Conservation (phyloP, 139 green algal genomes). For the Ettlia oleoabundans region DNA sequence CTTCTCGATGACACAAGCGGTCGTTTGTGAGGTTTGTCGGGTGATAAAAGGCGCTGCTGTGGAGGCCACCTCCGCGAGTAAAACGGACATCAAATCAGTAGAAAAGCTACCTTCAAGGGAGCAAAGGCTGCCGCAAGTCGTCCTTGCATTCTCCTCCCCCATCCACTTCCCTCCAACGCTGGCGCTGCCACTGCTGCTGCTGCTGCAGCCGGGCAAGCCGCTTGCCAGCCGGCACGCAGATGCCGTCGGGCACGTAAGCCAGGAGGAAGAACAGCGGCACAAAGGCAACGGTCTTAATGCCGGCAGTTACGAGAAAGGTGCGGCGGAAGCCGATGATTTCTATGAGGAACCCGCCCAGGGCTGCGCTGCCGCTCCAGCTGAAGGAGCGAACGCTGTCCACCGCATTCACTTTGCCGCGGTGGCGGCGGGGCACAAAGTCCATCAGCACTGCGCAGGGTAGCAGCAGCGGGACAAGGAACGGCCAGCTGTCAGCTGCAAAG, state of each 20-base stretch:
- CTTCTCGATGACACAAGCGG: too few relatives aligned
- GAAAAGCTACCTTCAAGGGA: too few relatives aligned
- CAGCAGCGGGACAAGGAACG: neutral
- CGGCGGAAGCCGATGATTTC: slow-evolving; percentile 44
- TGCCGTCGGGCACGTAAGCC: slow-evolving; percentile 27
- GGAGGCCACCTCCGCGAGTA: too few relatives aligned
- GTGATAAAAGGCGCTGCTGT: too few relatives aligned
- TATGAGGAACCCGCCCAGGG: slow-evolving; percentile 58
- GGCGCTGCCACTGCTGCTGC: neutral
- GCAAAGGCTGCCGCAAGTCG: slow-evolving; percentile 12
- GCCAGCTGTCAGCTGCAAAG: neutral
- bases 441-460: slow-evolving; percentile 43
- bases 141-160: neutral
- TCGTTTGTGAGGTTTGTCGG: too few relatives aligned
- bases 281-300: slow-evolving; percentile 45
- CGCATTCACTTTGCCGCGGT: slow-evolving; percentile 52
- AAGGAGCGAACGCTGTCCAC: slow-evolving; percentile 57
- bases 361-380: slow-evolving; percentile 52
- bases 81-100: too few relatives aligned
- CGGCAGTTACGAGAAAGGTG: slow-evolving; percentile 57
- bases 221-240: neutral
- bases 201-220: neutral
- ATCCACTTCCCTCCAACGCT: neutral
- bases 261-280: slow-evolving; percentile 34
- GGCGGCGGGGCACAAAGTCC: slow-evolving; percentile 40